These are phyloP conservation scores for Silene coronaria DNA, from an alignment of 179 eudicot species.

Conservation along the genomic window DNA sequence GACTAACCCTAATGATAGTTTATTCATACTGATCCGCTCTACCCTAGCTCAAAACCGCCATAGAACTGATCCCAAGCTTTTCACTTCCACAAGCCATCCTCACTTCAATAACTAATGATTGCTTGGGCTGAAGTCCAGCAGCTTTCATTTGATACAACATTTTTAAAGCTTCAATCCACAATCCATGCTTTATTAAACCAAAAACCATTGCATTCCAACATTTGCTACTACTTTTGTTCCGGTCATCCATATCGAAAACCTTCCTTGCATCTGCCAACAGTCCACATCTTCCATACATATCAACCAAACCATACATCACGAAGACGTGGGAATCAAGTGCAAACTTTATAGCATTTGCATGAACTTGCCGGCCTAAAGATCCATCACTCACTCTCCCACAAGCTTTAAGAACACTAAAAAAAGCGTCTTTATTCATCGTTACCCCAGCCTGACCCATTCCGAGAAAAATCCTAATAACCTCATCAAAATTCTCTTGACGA, in stretches of 20 bases:
- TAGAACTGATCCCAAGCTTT: neutral
- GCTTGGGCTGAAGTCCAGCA: slow-evolving; percentile 47
- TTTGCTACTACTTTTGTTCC: slow-evolving; percentile 28
- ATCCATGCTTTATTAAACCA: slow-evolving; percentile 41
- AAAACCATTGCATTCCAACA: slow-evolving; percentile 72
- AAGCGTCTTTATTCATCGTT: slow-evolving; percentile 42
- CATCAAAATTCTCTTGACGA: slow-evolving; percentile 32
- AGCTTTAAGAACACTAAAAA: slow-evolving; percentile 60
- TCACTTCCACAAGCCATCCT: slow-evolving; percentile 42
- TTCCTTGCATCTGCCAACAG: slow-evolving; percentile 38
- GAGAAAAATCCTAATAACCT: slow-evolving; percentile 34
- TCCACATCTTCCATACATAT: slow-evolving; percentile 60
- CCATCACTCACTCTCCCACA: slow-evolving; percentile 46
- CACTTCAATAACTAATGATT: slow-evolving; percentile 45
- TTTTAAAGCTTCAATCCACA: slow-evolving; percentile 50
- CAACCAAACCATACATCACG: slow-evolving; percentile 61
- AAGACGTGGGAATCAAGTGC: slow-evolving; percentile 37
- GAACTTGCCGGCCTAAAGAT: slow-evolving; percentile 51
- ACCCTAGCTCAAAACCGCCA: neutral
- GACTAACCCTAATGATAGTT: neutral
- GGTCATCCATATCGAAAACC: slow-evolving; percentile 34
- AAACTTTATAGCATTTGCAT: slow-evolving; percentile 51
- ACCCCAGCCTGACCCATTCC: slow-evolving; percentile 62
- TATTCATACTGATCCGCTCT: neutral
- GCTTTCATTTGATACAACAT: slow-evolving; percentile 59